phyloP scores from a whole-genome alignment of 2,329 filamentous ascomycete genomes.

The Beauveria caledonica region DNA sequence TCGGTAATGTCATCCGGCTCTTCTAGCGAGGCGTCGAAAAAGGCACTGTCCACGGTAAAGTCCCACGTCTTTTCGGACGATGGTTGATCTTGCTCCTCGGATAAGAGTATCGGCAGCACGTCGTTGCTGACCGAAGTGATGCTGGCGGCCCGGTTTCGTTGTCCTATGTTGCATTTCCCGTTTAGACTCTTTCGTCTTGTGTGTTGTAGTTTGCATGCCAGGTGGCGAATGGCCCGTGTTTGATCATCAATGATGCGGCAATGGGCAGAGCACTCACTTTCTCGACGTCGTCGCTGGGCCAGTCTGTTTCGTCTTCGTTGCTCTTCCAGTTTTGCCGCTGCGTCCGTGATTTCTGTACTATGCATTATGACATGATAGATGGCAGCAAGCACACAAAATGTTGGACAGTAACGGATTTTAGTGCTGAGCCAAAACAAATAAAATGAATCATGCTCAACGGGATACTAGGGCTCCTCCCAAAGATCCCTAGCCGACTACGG shows the following conservation, averaged over 20 bases:
- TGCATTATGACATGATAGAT: not conserved
- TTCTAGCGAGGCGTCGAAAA: not conserved
- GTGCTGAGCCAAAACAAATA: not conserved
- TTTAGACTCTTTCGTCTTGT: not conserved
- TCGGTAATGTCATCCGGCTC: not conserved
- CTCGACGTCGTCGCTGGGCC: conserved; percentile 3
- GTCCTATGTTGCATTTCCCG: not conserved
- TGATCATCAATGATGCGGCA: too few relatives aligned
- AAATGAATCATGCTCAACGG: not conserved
- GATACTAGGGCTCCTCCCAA: too few relatives aligned
- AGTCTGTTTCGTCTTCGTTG: conserved; percentile 5
- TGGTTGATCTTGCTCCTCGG: not conserved
- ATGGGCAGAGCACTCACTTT: not conserved
- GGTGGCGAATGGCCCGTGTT: too few relatives aligned
- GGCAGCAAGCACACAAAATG: not conserved
- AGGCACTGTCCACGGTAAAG: not conserved
- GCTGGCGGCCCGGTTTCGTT: conserved; percentile 1
- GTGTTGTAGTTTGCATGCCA: not conserved
- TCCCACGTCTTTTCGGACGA: not conserved
- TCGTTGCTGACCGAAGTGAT: not conserved
- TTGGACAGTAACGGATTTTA: not conserved
- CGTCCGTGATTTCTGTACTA: not conserved
- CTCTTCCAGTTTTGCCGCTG: conserved; percentile 6
- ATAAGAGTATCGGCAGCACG: not conserved
- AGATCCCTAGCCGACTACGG: not conserved